Evolutionary conservation across 2,329 filamentous ascomycete species (phyloP).

Genomic region (Paraphaeosphaeria minitans): DNA sequence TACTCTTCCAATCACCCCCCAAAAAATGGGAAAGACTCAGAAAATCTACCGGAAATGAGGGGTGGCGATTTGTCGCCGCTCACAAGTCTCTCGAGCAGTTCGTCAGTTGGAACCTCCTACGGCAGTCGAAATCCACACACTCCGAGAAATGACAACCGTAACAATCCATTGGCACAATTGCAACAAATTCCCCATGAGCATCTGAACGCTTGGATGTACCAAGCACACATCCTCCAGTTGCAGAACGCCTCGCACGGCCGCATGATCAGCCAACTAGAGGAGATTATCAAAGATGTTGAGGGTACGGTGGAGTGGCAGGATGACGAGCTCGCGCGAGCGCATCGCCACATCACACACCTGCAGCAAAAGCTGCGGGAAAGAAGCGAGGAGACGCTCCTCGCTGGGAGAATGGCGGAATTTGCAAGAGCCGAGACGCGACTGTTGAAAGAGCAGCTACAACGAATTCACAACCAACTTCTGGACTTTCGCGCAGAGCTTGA

Average conservation of each 20-base stretch:
- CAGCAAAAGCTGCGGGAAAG: conserved; percentile 1
- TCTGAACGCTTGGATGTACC: conserved; percentile 3
- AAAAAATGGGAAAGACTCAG: neutral
- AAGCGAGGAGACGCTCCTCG: neutral
- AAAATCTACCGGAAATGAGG: conserved; percentile 2
- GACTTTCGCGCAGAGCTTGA: neutral
- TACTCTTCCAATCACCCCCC: neutral
- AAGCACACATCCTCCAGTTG: conserved; percentile 6
- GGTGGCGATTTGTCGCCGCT: neutral
- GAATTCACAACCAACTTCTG: neutral
- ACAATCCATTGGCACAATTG: neutral
- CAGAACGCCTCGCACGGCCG: conserved; percentile 5
- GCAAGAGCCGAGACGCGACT: neutral
- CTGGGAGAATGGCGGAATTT: neutral
- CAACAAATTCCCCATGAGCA: neutral
- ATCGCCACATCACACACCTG: conserved; percentile 3
- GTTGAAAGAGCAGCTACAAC: neutral
- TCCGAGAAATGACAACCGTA: neutral
- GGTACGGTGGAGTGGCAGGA: conserved; percentile 12
- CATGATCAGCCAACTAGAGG: conserved; percentile 3
- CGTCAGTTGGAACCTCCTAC: neutral
- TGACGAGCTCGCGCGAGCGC: neutral
- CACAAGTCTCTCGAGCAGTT: neutral
- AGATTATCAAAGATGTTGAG: conserved; percentile 9
- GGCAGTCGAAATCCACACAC: neutral